Percentiles rank a stretch among this genome's conserved stretches.
Evolutionary conservation across 2,329 filamentous ascomycete genomes (phyloP).

Genomic region (Pseudogymnoascus sp.): DNA sequence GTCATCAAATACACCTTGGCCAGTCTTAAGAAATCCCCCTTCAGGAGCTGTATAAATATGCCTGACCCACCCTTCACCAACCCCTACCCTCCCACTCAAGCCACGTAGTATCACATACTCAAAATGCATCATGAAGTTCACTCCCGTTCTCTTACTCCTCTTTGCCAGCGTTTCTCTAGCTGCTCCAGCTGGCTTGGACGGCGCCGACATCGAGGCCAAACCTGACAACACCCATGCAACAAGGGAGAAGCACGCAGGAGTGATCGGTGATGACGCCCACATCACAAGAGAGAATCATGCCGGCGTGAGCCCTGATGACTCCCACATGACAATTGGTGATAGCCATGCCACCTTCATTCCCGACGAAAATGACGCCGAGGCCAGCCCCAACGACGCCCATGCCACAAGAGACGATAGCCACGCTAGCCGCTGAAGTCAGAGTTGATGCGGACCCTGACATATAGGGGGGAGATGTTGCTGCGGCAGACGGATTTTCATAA

Average conservation of each 20-base stretch:
- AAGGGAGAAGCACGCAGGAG: neutral
- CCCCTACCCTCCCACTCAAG: neutral
- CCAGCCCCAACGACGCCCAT: neutral
- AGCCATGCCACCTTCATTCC: neutral
- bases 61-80: neutral
- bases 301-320: neutral
- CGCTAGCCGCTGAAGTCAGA: neutral
- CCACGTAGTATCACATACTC: neutral
- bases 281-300: neutral
- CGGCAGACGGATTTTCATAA: neutral
- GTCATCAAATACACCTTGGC: neutral
- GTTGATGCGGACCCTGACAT: neutral
- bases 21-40: neutral
- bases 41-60: neutral
- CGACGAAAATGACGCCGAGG: neutral
- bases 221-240: neutral
- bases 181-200: neutral
- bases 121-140: neutral
- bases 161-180: neutral
- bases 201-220: neutral
- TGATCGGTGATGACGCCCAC: neutral
- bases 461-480: neutral
- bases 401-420: neutral
- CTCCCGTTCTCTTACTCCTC: neutral
- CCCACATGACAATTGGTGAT: neutral